Evolutionary conservation across 202 grass and related monocot species (phyloP), one percentile per base, ranked within the genome.

Genomic region (Panicum virgatum): DNA sequence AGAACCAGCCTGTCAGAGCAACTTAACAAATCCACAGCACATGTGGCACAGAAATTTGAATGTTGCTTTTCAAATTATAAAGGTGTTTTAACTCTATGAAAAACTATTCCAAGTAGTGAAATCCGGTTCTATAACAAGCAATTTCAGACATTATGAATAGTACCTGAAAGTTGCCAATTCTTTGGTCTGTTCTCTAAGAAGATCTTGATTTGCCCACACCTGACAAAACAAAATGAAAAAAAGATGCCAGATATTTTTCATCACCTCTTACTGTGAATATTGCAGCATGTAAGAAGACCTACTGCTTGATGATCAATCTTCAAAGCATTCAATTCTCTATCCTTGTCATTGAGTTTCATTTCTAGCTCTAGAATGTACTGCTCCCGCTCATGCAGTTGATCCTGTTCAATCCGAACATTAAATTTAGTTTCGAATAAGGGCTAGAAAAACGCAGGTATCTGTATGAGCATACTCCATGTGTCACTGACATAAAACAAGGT

Each of bases 201-300:
- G 87, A 80, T 96, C 96, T 48, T 99, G 92, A 87, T 99, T 99
- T 53, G 96, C 92, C 96, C 96, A 99, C 45, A 88, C 92, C 96
- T 99, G 82, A 52, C 2, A 54, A 83, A 84, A 70, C 39, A 78
- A 38, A 83, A 83, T 51, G 69, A 10, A 38, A 67, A 58, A 46
- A 88, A 5, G 3, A 58, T 63, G 10, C 34, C 29, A 69, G 36
- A 69, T 19, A 46, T 64, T 26, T 71, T 72, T 58, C 16, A 34
- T 34, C 3, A 66, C n/a, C 29, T 30, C 7, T 84, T 22, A 7
- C 20, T 12, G 39, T 84, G 50, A 72, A 77, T 15, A 87, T 37
- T 77, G 65, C 9, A 53, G 57, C 50, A 84, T 7, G 6, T 52
- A 72, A 72, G 26, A 71, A 64, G 23, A 86, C 46, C 54, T n/a